Percentiles rank a stretch among this genome's conserved stretches.
Evolutionary conservation across 305 asterid genomes (phyloP).

Genomic region (Stenogyne calaminthoides): DNA sequence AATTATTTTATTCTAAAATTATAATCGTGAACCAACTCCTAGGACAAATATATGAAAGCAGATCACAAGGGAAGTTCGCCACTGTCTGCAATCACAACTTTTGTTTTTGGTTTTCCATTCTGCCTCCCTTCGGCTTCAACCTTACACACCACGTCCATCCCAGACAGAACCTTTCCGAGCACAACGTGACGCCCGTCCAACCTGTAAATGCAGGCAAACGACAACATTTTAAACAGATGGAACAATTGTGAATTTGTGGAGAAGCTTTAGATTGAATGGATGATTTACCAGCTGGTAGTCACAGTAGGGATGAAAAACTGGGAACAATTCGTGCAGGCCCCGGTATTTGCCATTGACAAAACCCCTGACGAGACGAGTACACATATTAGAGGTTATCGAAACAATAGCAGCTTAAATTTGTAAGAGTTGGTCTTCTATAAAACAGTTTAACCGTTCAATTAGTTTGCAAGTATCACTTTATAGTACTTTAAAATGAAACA

Average conservation of each 20-base stretch:
- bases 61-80: conserved; percentile 82
- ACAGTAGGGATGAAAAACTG: conserved; percentile 54
- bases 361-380: background rate
- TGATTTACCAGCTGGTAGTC: conserved; percentile 18
- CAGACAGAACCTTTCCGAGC: conserved; percentile 90
- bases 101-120: conserved; percentile 85
- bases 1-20: no score
- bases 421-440: background rate
- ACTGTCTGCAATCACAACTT: conserved; percentile 74
- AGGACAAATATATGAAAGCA: background rate
- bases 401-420: background rate
- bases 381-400: background rate
- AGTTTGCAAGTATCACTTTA: no score
- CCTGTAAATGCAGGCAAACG: conserved; percentile 33
- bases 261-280: background rate
- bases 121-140: conserved; percentile 91
- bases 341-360: conserved; percentile 48
- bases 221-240: no score
- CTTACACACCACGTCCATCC: conserved; percentile 94
- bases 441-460: no score
- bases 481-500: no score
- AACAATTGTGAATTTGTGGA: background rate
- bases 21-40: no score
- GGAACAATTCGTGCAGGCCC: conserved; percentile 44
- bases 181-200: conserved; percentile 98